Percentiles rank a stretch among this genome's conserved stretches.
These are phyloP conservation scores for Jackrogersella minutella DNA, from an alignment of 495 filamentous ascomycete species.

Conservation along the genomic window DNA sequence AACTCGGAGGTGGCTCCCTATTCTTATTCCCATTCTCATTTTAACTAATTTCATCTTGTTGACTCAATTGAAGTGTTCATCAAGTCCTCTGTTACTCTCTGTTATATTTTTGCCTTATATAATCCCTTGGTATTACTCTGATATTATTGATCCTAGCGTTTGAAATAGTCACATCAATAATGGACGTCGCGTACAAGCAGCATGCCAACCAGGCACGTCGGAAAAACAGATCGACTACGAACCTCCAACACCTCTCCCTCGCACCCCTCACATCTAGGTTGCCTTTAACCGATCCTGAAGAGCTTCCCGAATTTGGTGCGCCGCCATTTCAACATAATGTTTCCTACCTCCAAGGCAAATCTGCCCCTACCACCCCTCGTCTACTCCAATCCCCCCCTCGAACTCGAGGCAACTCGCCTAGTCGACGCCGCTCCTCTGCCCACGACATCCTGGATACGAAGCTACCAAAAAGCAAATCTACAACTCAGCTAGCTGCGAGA, in stretches of 20 bases:
- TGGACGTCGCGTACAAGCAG: slow-evolving; percentile 63
- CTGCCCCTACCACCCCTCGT: slow-evolving; percentile 64
- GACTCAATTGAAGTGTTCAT: slow-evolving; percentile 9
- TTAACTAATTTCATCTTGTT: not conserved
- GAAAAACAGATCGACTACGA: slow-evolving; percentile 56
- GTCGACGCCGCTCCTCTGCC: slow-evolving; percentile 44
- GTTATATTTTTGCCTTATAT: not conserved
- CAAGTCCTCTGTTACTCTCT: not conserved
- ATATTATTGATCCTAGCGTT: not conserved
- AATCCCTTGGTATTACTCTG: not conserved
- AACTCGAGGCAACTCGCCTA: slow-evolving; percentile 51
- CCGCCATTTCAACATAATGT: slow-evolving; percentile 42
- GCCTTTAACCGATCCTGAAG: slow-evolving; percentile 64
- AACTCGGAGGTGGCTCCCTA: slow-evolving; percentile 17
- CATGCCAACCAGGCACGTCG: slow-evolving; percentile 57
- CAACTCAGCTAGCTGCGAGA: slow-evolving; percentile 49
- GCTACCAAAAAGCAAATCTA: slow-evolving; percentile 56
- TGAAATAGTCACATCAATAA: slow-evolving; percentile 33
- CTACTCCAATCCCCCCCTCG: slow-evolving; percentile 61
- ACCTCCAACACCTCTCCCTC: slow-evolving; percentile 64
- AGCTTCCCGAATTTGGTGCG: slow-evolving; percentile 45
- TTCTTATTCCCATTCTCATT: not conserved
- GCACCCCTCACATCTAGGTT: slow-evolving; percentile 72
- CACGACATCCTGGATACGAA: slow-evolving; percentile 39
- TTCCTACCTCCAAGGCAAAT: slow-evolving; percentile 63